These are phyloP conservation scores for Phaeodactylum tricornutum DNA, from an alignment of 108 stramenopile genomes.

Conservation along the genomic window DNA sequence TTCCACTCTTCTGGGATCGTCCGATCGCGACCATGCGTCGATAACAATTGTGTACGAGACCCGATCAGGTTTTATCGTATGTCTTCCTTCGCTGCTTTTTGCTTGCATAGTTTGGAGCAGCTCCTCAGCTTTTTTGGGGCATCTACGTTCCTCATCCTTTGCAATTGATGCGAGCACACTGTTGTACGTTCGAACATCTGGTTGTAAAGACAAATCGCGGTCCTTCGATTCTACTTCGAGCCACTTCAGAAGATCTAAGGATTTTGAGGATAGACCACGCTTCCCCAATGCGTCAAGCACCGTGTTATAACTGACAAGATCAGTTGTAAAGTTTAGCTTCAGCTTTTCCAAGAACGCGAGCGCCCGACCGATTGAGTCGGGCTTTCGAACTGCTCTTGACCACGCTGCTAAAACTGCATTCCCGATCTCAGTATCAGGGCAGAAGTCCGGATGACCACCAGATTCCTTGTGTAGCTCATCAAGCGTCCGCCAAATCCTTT, in stretches of 20 bases:
- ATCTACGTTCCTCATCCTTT: too few species aligned
- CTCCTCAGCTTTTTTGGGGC: too few species aligned
- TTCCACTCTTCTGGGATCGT: too few species aligned
- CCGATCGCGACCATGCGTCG: too few species aligned
- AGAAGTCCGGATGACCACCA: slow-evolving; percentile 10
- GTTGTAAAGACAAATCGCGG: slow-evolving; percentile 13
- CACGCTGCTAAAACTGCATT: slow-evolving; percentile 23
- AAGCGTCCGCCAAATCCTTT: slow-evolving; percentile 22
- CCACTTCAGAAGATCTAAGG: slow-evolving; percentile 33
- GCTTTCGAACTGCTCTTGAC: slow-evolving; percentile 1
- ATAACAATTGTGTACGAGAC: too few species aligned
- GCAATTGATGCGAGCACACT: slow-evolving; percentile 40
- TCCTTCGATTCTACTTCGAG: slow-evolving; percentile 31
- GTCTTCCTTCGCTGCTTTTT: too few species aligned
- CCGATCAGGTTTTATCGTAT: too few species aligned
- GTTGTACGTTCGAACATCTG: slow-evolving; percentile 62
- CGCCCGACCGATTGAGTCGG: slow-evolving; percentile 8
- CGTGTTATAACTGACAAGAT: slow-evolving; percentile 60
- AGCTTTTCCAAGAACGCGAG: slow-evolving; percentile 7
- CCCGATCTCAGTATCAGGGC: slow-evolving; percentile 6
- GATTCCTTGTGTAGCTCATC: slow-evolving; percentile 6
- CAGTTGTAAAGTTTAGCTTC: slow-evolving; percentile 28
- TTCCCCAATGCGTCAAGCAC: slow-evolving; percentile 33
- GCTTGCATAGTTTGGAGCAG: too few species aligned
- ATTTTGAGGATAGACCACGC: slow-evolving; percentile 20